Evolutionary conservation across 257 asterid genomes (phyloP), one percentile per base, ranked within the genome.

Genomic region (Solanum neorickii): DNA sequence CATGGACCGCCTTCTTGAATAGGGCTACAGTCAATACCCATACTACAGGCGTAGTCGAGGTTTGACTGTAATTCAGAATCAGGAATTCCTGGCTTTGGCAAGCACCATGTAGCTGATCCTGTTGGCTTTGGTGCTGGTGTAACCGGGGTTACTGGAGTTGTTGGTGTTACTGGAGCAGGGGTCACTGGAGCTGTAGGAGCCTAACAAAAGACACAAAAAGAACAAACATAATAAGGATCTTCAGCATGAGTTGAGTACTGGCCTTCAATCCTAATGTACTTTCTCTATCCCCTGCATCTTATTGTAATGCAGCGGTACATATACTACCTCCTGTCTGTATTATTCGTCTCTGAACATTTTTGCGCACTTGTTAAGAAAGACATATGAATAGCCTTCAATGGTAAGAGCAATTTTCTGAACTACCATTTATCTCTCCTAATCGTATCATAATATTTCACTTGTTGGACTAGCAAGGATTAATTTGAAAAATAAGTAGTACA

Each of bases 1-100:
- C 98, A 96, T 21, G 92, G 87, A 76, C 98, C 99, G 62, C 98
- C 95, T 20, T 93, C 91, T 85, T 93, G 96, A 88, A 96, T 93
- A 47, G 97, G 92, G 82, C 92, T 83, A 89, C 98, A 96, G 62
- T 95, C 97, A 68, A 94, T 91, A 90, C 95, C 95, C 85, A 92
- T 93, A 82, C 94, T 86, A 59, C 98, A 95, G 18, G 96, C 94
- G 52, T 94, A 93, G 86, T 94, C 96, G 5, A 95, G 95, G 94
- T 94, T 94, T 60, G 90, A 90, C 93, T 95, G 97, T 88, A 94
- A 90, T 20, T 92, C 92, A 86, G 92, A 89, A 78, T 92, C 93
- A 3, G 93, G 82, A 66, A 88, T 85, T 29, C 93, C 94, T 1
- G 94, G 85, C 90, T 88, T 91, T 39, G 98, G 98, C 88, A 95